Evolutionary conservation across 352 stramenopile genomes (phyloP).

Genomic region (Phytophthora crassamura): DNA sequence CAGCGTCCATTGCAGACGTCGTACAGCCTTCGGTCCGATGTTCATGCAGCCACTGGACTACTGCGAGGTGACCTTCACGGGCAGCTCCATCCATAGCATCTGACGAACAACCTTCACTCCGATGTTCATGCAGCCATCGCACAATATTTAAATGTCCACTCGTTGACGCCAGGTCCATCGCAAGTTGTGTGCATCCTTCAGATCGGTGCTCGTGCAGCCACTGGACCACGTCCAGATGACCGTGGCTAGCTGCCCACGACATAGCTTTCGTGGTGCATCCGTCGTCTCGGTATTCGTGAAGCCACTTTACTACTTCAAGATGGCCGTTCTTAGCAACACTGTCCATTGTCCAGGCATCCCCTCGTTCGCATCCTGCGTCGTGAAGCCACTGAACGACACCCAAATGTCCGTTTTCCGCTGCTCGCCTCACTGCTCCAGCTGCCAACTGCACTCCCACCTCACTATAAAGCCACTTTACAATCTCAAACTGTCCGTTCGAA

Average conservation of each 20-base stretch:
- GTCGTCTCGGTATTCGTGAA: constrained; percentile 32
- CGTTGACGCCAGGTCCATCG: constrained; percentile 26
- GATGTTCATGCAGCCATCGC: constrained; percentile 28
- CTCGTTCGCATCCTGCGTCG: constrained; percentile 5
- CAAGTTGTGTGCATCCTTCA: constrained; percentile 24
- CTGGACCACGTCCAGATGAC: constrained; percentile 30
- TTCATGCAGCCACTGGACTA: constrained; percentile 26
- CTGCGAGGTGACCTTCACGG: constrained; percentile 17
- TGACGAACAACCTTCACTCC: constrained; percentile 21
- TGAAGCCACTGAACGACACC: constrained; percentile 33
- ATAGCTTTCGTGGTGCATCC: constrained; percentile 34
- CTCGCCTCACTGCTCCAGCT: constrained; percentile 27
- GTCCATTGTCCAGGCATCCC: constrained; percentile 24
- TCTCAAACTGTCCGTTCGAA: constrained; percentile 30
- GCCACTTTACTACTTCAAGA: constrained; percentile 30
- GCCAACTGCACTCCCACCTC: constrained; percentile 19
- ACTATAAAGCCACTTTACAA: constrained; percentile 28
- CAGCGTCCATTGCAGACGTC: constrained; percentile 30
- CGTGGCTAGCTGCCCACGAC: constrained; percentile 24
- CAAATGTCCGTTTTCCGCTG: constrained; percentile 26
- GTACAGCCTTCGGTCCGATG: constrained; percentile 28
- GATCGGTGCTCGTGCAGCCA: constrained; percentile 26
- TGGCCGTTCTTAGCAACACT: constrained; percentile 19
- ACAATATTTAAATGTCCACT: constrained; percentile 23
- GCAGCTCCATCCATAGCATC: constrained; percentile 26